These are phyloP conservation scores for Aureobasidium sp. DNA, from an alignment of 2,329 filamentous ascomycete species.

Conservation along the genomic window DNA sequence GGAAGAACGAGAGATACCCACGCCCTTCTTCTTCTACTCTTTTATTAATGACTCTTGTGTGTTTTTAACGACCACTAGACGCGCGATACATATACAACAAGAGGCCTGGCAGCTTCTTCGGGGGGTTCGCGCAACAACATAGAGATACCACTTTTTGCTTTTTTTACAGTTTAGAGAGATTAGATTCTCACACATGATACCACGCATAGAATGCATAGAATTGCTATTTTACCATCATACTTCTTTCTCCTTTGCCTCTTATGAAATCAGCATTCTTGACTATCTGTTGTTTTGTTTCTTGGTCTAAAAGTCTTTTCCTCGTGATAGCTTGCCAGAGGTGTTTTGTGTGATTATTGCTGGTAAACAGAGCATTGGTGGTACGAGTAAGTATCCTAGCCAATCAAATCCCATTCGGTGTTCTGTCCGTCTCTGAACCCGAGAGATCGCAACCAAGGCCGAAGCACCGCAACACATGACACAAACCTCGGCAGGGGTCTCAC, in stretches of 20 bases:
- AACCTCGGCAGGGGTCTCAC: neutral
- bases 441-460: neutral
- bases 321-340: no score
- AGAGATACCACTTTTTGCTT: constrained; percentile 10
- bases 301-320: neutral
- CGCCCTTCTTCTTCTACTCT: neutral
- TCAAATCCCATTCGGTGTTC: neutral
- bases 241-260: no score
- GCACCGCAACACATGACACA: neutral
- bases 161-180: constrained; percentile 5
- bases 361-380: neutral
- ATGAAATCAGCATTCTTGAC: no score
- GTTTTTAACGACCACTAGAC: constrained; percentile 7
- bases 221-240: constrained; percentile 4
- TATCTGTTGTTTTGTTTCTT: neutral
- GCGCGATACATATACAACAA: neutral
- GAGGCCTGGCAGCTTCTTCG: constrained; percentile 4
- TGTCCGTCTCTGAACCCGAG: neutral
- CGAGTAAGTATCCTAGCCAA: neutral
- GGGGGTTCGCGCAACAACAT: neutral
- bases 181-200: constrained; percentile 7
- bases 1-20: neutral
- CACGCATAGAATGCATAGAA: constrained; percentile 13
- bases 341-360: no score
- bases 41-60: constrained; percentile 5